Evolutionary conservation across 139 green algal genomes (phyloP), one percentile per base, ranked within the genome.

Genomic region (Yamagishiella unicocca): DNA sequence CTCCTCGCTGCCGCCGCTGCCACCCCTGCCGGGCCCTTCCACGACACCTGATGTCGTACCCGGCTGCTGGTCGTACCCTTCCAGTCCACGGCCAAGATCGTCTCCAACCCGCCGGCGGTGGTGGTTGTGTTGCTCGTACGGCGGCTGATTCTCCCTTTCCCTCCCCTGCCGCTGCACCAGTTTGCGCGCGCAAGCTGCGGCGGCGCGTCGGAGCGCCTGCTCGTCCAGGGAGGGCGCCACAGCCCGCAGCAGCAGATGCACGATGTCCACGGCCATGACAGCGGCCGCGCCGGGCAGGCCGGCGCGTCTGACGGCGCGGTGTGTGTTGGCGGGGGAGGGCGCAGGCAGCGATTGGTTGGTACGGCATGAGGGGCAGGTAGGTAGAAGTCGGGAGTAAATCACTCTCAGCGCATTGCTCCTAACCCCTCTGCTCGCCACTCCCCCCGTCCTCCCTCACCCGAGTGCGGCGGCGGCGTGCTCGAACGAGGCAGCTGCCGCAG

Each of bases 401-500:
- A n/a, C n/a, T n/a, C n/a, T n/a, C n/a, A n/a, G 50, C 50, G 17
- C 50, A 58, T 17, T 58, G 50, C 50, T 58, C 12, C 12, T 58
- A 17, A 17, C 17, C 12, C 50, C 17, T 12, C 12, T 58, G 50
- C 50, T 58, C 12, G 50, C 17, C 12, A 58, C 17, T 58, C 12
- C 50, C 17, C 12, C 12, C 50, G 50, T 12, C n/a, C n/a, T n/a
- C n/a, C n/a, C 68, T 58, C 40, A 79, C 83, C 38, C 25, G 0
- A 46, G 35, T 1, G 25, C 55, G 14, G 22, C 45, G 4, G 46
- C 62, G 2, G 53, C 84, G 2, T 31, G 68, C 72, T 40, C 19
- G 55, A 89, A 89, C 27, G 85, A 64, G 25, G 5, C 38, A 0
- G 55, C 64, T 3, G 85, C 75, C 66, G n/a, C 85, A 1, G n/a